A percentile compares a stretch with the other conserved stretches of the same genome.
phyloP scores from a whole-genome alignment of 495 filamentous ascomycete genomes.

The Chaetomium fimeti region DNA sequence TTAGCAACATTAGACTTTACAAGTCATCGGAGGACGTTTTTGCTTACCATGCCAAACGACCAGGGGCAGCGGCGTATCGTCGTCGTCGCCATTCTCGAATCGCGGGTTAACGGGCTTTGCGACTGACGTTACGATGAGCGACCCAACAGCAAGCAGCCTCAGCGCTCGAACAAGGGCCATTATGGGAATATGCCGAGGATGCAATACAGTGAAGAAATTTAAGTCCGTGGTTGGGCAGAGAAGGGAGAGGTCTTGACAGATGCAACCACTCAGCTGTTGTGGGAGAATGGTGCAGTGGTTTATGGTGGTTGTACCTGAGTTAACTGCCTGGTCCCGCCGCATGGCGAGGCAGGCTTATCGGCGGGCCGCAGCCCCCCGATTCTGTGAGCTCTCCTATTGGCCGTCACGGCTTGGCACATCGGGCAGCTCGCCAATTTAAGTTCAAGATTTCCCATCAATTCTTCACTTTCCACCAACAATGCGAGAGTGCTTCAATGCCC shows the following conservation, averaged over 20 bases:
- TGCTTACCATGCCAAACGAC: conserved; percentile 88
- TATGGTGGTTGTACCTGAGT: background rate
- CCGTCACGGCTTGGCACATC: no score
- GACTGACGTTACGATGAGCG: conserved; percentile 31
- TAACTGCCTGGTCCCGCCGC: background rate
- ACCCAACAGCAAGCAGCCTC: conserved; percentile 31
- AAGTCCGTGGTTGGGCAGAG: background rate
- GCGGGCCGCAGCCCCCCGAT: background rate
- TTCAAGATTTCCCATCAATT: background rate
- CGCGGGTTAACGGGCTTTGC: conserved; percentile 29
- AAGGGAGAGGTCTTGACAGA: background rate
- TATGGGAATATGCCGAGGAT: background rate
- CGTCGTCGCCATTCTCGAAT: conserved; percentile 33
- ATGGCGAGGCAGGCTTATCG: background rate
- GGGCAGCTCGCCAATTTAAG: no score
- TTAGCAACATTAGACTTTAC: background rate
- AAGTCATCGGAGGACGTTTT: background rate
- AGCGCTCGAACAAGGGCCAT: conserved; percentile 29
- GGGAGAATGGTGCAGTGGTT: background rate
- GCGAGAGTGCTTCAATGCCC: background rate
- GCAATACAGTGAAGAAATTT: conserved; percentile 7
- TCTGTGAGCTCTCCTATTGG: background rate
- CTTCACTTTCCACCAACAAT: background rate
- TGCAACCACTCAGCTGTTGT: background rate
- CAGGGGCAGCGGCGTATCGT: conserved; percentile 70